Conservation (phyloP, 2,329 filamentous ascomycete species). For the Fusarium decemcellulare region DNA sequence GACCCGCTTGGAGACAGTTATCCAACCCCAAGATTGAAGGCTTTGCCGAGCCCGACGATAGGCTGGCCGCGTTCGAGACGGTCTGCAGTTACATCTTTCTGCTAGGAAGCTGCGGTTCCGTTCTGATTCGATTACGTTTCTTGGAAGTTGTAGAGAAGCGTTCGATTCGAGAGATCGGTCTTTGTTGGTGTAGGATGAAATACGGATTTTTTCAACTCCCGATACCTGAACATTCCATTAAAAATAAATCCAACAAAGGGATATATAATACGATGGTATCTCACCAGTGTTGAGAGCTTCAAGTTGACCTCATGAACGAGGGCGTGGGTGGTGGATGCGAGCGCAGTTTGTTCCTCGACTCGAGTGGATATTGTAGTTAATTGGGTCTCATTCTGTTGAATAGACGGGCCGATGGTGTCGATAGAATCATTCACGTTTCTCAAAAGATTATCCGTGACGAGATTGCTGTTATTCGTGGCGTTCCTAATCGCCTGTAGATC, state of each 20-base stretch:
- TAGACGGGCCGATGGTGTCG: rapidly evolving
- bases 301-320: no score
- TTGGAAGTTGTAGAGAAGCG: no score
- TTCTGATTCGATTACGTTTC: no score
- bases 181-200: no score
- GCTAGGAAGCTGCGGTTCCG: background rate
- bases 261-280: no score
- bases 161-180: no score
- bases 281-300: no score
- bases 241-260: no score
- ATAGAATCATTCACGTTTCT: background rate
- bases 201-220: no score
- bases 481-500: background rate
- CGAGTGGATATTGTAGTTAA: background rate
- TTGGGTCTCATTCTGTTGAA: background rate
- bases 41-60: background rate
- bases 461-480: background rate
- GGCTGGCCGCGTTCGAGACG: background rate
- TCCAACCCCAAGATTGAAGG: background rate
- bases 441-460: background rate
- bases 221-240: no score
- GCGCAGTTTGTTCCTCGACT: background rate
- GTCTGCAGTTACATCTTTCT: background rate
- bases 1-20: background rate
- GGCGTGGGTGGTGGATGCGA: background rate